These are phyloP conservation scores for Ogataea haglerorum DNA, from an alignment of 805 yeast genomes.

Conservation along the genomic window DNA sequence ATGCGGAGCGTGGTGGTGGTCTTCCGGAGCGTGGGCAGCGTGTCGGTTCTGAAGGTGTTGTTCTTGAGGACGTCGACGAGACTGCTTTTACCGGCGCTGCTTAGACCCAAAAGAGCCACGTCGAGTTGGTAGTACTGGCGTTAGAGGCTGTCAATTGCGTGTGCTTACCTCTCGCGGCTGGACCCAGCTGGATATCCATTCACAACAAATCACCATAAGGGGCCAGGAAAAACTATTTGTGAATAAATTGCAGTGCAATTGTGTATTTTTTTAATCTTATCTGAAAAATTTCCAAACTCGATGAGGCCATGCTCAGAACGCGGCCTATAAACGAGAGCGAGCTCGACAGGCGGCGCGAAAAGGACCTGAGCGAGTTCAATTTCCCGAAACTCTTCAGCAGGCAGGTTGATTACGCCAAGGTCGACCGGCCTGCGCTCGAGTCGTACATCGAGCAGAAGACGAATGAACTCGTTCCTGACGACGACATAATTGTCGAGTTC, in stretches of 20 bases:
- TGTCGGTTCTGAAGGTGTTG: conserved; percentile 11
- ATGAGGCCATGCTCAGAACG: conserved; percentile 12
- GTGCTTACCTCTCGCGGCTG: conserved; percentile 20
- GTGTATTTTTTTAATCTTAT: not conserved
- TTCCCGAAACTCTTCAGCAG: conserved; percentile 37
- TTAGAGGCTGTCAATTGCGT: not conserved
- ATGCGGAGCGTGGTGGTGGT: conserved; percentile 14
- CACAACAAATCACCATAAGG: conserved; percentile 3
- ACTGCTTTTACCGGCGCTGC: conserved; percentile 32
- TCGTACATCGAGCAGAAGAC: conserved; percentile 39
- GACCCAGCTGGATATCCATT: conserved; percentile 10
- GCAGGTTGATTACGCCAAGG: conserved; percentile 36
- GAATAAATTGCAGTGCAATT: not conserved
- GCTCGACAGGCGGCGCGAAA: conserved; percentile 10
- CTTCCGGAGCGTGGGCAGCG: conserved; percentile 28
- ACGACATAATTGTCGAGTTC: conserved; percentile 46
- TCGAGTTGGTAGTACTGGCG: conserved; percentile 26
- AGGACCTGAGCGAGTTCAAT: conserved; percentile 21
- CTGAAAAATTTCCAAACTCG: conserved; percentile 6
- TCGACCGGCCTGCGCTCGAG: conserved; percentile 38
- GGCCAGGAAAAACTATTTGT: not conserved
- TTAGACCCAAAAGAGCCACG: conserved; percentile 29
- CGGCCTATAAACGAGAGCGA: conserved; percentile 16
- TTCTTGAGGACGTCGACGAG: conserved; percentile 19
- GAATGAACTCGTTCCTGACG: conserved; percentile 42